phyloP scores from a whole-genome alignment of 352 stramenopile species.

The Phytophthora macrochlamydospora region DNA sequence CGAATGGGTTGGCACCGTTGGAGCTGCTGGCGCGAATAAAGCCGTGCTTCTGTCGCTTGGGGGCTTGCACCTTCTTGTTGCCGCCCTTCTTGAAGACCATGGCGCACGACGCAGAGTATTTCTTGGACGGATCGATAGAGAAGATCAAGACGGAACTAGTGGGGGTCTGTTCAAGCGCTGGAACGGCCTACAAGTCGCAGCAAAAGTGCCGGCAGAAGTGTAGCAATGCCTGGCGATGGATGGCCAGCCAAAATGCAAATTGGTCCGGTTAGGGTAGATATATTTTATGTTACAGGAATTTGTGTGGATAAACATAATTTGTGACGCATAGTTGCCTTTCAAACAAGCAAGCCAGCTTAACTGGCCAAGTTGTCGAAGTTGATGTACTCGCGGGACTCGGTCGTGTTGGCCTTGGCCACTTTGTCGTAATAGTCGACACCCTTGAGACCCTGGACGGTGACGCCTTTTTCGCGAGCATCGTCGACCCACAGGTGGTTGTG shows the following conservation, averaged over 20 bases:
- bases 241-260: background rate
- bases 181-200: background rate
- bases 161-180: background rate
- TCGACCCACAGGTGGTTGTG: too few species aligned
- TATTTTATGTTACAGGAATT: too few species aligned
- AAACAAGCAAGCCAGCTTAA: too few species aligned
- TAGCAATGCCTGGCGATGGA: background rate
- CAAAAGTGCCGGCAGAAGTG: background rate
- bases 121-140: background rate
- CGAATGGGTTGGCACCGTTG: conserved; percentile 86
- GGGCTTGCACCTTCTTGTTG: conserved; percentile 36
- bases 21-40: conserved; percentile 27
- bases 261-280: too few species aligned
- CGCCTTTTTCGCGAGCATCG: too few species aligned
- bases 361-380: too few species aligned
- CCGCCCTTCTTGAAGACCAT: conserved; percentile 59
- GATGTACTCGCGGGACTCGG: too few species aligned
- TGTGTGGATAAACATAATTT: too few species aligned
- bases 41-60: conserved; percentile 27
- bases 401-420: too few species aligned
- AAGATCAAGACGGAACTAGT: background rate
- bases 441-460: too few species aligned
- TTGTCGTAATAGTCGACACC: too few species aligned
- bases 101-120: background rate
- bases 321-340: too few species aligned